Evolutionary conservation across 2,329 filamentous ascomycete genomes (phyloP), one percentile per base, ranked within the genome.

Genomic region (Cytospora piceae): DNA sequence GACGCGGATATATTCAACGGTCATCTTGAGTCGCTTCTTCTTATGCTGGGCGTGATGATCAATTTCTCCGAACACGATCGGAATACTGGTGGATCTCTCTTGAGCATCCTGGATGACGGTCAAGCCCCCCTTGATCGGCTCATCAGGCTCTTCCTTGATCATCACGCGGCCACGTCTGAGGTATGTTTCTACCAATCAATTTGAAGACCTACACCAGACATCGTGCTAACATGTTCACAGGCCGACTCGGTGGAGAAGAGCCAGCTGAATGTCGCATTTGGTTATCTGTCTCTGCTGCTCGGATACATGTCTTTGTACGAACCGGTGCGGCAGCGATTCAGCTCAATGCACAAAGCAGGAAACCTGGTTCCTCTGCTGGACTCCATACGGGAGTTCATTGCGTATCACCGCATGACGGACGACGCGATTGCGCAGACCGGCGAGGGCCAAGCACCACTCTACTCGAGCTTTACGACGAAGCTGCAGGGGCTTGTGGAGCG

Each of bases 61-160:
- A 97, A 97, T 72, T 85, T 97, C 63, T 86, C 92, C 11, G 93
- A 97, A 74, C 89, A 92, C 73, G 93, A 88, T 72, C 81, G 87
- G 20, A 75, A 81, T 27, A 89, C 90, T 15, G 82, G 89, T 61
- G 75, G 78, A 55, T 79, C 72, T 68, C 80, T 76, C 73, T 84
- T 75, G 69, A 86, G 73, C 67, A 74, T 67, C 70, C 77, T 66
- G 56, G 64, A 76, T 73, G 63, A 76, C 69, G 49, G 72, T 73
- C 65, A 78, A 75, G 72, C 80, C 58, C 73, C 86, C 9, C 77
- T 93, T 42, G 83, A 87, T 58, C 77, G 77, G 58, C 81, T 96
- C 42, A 81, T 91, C 37, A 77, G 78, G 49, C 79, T 90, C 12
- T 96, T 93, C 76, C 78, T 89, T n/a, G 82, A 87, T 52, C 88